Base-by-base conservation (phyloP, 805 yeast genomes). In the Torulaspora franciscae region DNA sequence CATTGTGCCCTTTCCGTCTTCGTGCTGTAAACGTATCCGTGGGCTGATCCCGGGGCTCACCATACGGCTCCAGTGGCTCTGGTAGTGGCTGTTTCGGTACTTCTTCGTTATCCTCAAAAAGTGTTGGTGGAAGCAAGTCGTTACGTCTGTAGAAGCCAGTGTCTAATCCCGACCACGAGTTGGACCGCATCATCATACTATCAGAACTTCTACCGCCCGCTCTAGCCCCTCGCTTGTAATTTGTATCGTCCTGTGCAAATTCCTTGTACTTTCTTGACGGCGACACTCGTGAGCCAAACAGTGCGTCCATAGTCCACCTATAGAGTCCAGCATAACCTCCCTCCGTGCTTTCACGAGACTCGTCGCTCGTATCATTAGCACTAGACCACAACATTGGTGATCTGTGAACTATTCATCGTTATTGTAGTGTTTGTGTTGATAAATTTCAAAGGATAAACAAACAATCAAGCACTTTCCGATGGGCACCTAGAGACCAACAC, bases 221-320 rank as follows among this genome's bases (percentile, higher is more conserved):
- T 10, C 45, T 40, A 13, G 42, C 28, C 17, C 27, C 28, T n/a
- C 30, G 32, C 28, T 40, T 50, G 30, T 54, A 52, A 42, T 57
- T 57, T 9, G 62, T 57, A 41, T 61, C 64, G 39, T 57, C 61
- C 40, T 58, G 61, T 1, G 59, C 50, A 37, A 48, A 50, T 27
- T 56, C 57, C 32, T 47, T 54, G 39, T 58, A 62, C 42, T 59
- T 60, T 37, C 55, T 52, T 2, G 61, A 58, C 17, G 67, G 67
- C 3, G 65, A 59, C 11, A 52, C 42, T 15, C 49, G 38, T 15
- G 59, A 47, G 6, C 62, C 61, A 48, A 63, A 61, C 22, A 63
- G 36, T 2, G 68, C 66, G 47, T 64, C 68, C 40, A 55, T 52
- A 1, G 65, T 58, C 68, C 68, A 64, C 36, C 48, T 52, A 43